A percentile compares a stretch with the other conserved stretches of the same genome.
Evolutionary conservation across 2,329 filamentous ascomycete genomes (phyloP).

Genomic region (Mycogone perniciosa): DNA sequence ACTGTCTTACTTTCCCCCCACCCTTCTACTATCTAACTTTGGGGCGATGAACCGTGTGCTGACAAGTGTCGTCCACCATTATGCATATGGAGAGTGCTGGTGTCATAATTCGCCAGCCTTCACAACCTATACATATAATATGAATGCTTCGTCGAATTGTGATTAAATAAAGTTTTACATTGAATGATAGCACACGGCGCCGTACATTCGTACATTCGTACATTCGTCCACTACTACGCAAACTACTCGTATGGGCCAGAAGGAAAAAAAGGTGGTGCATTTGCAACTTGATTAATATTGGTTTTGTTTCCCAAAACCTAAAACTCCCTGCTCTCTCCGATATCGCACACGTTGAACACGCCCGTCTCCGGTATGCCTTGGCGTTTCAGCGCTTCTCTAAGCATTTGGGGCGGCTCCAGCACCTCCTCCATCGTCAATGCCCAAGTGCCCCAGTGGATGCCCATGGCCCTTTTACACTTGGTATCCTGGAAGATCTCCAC

Average conservation of each 20-base stretch:
- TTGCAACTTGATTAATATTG: not conserved
- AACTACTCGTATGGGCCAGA: too few relatives aligned
- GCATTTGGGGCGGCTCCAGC: constrained; percentile 67
- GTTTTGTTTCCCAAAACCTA: constrained; percentile 27
- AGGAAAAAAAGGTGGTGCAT: not conserved
- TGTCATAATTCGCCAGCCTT: too few relatives aligned
- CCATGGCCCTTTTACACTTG: constrained; percentile 68
- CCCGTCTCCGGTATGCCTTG: constrained; percentile 64
- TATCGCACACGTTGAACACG: constrained; percentile 74
- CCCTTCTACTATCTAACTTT: not conserved
- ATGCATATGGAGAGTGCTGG: not conserved
- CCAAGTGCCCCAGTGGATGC: constrained; percentile 93
- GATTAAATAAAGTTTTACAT: too few relatives aligned
- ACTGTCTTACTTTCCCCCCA: not conserved
- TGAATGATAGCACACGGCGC: too few relatives aligned
- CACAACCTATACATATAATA: too few relatives aligned
- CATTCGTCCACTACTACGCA: too few relatives aligned
- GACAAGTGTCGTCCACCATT: not conserved
- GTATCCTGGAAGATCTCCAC: constrained; percentile 89
- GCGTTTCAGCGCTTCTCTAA: constrained; percentile 64
- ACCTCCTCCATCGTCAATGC: constrained; percentile 79
- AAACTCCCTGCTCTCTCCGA: constrained; percentile 78
- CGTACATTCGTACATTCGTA: too few relatives aligned
- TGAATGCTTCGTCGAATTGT: too few relatives aligned
- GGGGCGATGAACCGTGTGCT: not conserved